Conservation (phyloP, 2,329 filamentous ascomycete species). For the Colletotrichum tanaceti region DNA sequence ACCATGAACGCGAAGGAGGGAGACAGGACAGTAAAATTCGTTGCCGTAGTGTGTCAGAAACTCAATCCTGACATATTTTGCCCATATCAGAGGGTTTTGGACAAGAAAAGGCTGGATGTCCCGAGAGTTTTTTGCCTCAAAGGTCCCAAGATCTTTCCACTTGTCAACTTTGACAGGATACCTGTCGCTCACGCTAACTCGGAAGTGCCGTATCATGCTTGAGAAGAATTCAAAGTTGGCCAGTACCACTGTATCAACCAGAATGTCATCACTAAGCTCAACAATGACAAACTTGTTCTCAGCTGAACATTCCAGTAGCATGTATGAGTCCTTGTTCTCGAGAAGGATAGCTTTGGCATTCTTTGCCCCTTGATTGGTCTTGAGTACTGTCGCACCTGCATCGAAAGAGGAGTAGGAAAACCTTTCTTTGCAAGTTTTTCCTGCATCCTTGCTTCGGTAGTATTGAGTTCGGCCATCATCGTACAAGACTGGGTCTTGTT, state of each 20-base stretch:
- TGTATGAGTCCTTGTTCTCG: conserved; percentile 98
- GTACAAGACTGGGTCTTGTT: conserved; percentile 57
- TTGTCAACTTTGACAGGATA: conserved; percentile 93
- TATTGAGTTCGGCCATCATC: conserved; percentile 64
- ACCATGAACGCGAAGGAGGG: conserved; percentile 89
- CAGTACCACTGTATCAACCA: conserved; percentile 95
- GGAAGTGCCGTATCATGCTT: conserved; percentile 92
- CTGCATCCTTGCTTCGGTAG: conserved; percentile 87
- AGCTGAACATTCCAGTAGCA: conserved; percentile 90
- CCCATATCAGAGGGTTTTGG: conserved; percentile 96
- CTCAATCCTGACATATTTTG: conserved; percentile 90
- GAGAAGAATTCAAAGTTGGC: conserved; percentile 99
- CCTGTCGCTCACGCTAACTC: conserved; percentile 91
- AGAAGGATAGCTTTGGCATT: conserved; percentile 89
- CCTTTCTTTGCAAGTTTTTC: conserved; percentile 96
- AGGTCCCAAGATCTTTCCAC: conserved; percentile 89
- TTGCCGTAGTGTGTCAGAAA: conserved; percentile 94
- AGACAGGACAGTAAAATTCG: conserved; percentile 96
- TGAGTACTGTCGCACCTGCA: conserved; percentile 91
- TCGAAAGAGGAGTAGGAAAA: conserved; percentile 99
- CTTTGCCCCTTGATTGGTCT: conserved; percentile 87
- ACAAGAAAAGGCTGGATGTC: conserved; percentile 95
- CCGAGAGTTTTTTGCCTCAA: conserved; percentile 90
- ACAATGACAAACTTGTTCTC: conserved; percentile 94
- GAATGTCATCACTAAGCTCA: conserved; percentile 86